Base-by-base conservation (phyloP, 441 rosid genomes). In the Daphne laureola region DNA sequence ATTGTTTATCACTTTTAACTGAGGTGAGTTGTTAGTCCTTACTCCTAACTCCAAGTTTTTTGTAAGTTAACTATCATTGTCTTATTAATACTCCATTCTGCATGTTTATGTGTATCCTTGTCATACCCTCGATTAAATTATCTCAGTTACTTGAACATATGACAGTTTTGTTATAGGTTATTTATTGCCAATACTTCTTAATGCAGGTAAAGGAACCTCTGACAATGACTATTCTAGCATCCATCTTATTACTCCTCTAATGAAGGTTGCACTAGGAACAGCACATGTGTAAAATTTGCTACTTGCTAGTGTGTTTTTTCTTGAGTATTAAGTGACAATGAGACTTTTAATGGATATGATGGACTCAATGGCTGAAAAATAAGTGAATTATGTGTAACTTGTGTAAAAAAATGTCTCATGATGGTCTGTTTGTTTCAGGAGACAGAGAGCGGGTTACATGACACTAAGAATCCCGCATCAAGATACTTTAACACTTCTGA, bases 361-460 rank as follows among this genome's bases (percentile, higher is more conserved):
- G 38, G 11, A 31, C 38, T 31, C 38, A 7, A 6, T 15, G 3
- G 25, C 35, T 43, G 9, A 5, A 9, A 31, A 8, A 46, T n/a
- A 13, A 6, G 8, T 31, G 17, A 46, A 13, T 14, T 14, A 16
- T 13, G 5, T 36, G 46, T 15, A 21, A 14, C 21, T 18, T 48
- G 16, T 49, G 26, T 59, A 15, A 25, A 27, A 14, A 64, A 47
- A 27, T n/a, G n/a, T 54, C 43, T 38, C 26, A n/a, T 31, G 7
- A 6, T 14, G 4, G 18, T 68, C 26, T 48, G 40, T 8, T 35
- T 55, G 57, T 58, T 57, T 63, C 71, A 81, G 87, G 70, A 17
- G 11, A 67, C 51, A 44, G 70, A 35, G 40, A 46, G 43, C 1
- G 64, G 43, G 12, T 17, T 58, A 2, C 56, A 44, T 8, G 53